Conservation (phyloP, 345 rosid species). For the Leavenworthia alabamica region DNA sequence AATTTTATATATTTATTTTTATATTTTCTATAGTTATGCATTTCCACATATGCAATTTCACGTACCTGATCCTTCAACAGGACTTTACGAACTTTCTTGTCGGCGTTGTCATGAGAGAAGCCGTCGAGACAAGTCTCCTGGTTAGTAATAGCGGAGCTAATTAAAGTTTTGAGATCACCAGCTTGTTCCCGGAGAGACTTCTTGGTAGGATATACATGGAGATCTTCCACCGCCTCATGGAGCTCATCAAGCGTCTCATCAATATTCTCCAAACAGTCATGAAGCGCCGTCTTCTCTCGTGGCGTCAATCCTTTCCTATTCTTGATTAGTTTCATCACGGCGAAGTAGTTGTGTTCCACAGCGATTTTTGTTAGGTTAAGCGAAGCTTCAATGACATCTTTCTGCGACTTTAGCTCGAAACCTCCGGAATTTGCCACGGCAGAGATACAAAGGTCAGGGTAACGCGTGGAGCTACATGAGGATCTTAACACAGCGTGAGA, state of each 20-base stretch:
- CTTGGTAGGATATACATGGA: slow-evolving; percentile 50
- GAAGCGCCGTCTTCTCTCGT: slow-evolving; percentile 69
- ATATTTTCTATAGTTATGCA: not conserved
- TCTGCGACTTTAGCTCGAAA: slow-evolving; percentile 34
- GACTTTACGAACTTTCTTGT: slow-evolving; percentile 43
- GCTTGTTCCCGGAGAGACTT: slow-evolving; percentile 65
- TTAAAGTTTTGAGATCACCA: slow-evolving; percentile 65
- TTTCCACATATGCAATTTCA: not conserved
- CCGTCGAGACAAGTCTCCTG: slow-evolving; percentile 92
- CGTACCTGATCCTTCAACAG: slow-evolving; percentile 40
- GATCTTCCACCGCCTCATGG: slow-evolving; percentile 47
- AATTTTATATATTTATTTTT: not conserved
- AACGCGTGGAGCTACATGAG: slow-evolving; percentile 53
- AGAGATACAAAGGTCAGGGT: slow-evolving; percentile 69
- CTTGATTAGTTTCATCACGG: slow-evolving; percentile 35
- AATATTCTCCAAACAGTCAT: slow-evolving; percentile 80
- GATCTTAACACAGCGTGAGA: slow-evolving; percentile 58
- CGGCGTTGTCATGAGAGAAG: slow-evolving; percentile 61
- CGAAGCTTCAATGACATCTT: slow-evolving; percentile 49
- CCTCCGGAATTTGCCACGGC: slow-evolving; percentile 36
- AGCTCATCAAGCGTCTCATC: slow-evolving; percentile 83
- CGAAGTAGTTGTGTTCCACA: slow-evolving; percentile 43
- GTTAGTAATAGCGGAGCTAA: slow-evolving; percentile 90
- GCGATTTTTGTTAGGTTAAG: slow-evolving; percentile 46
- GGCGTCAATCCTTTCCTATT: slow-evolving; percentile 33